Base-by-base conservation (phyloP, 805 yeast species). In the Limtongia smithiae region DNA sequence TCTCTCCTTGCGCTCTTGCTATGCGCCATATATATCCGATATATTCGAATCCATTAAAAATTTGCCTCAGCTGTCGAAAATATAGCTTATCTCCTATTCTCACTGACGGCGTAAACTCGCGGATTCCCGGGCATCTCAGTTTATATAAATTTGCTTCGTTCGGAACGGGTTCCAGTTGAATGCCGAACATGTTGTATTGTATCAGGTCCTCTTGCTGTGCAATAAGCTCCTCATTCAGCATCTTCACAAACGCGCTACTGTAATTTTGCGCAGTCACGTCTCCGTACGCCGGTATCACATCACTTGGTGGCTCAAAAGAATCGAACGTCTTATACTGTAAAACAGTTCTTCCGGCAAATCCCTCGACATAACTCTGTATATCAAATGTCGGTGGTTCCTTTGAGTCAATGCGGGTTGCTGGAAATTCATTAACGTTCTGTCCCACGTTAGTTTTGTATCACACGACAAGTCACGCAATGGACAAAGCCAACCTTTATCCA, bases 41-140 rank as follows among this genome's bases (percentile, higher is more conserved):
- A 42, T 51, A 24, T 18, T 44, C 42, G 21, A 28, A 33, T 7
- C 58, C 58, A 4, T 56, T 45, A 32, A 46, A 54, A 9, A 57
- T 39, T 6, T 56, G 55, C 18, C 57, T 42, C 21, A 51, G 37
- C 32, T 51, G 57, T 1, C 58, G 41, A 17, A 50, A 46, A 3
- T 20, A 21, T 4, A 54, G 21, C 5, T 37, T 18, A 40, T 54
- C 52, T 12, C 58, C 58, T 4, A 51, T 46, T 20, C 31, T 20
- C 15, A 51, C 58, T 9, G 41, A 27, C 9, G 58, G 55, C 4
- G 58, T 51, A 31, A 48, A 54, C 24, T 54, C 58, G 15, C 46
- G 42, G 21, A 54, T 51, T 14, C 58, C 58, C 3, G 56, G 55
- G 25, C 52, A 46, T 12, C 37, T 31, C 15, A 54, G 32, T 33